phyloP scores from a whole-genome alignment of 331 rosid species.

The Acacia pycnantha region DNA sequence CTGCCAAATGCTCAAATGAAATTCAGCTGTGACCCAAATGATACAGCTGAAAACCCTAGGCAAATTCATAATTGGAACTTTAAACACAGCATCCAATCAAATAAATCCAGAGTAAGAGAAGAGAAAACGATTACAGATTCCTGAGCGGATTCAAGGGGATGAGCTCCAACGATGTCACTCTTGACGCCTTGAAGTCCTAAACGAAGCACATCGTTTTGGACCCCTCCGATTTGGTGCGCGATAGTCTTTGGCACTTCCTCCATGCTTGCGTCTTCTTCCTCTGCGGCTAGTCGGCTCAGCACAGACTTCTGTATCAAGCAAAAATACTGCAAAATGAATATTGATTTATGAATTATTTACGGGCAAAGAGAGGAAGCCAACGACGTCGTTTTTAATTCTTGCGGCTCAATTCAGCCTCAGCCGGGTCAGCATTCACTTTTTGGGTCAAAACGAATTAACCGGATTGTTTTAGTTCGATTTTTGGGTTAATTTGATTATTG shows the following conservation, averaged over 20 bases:
- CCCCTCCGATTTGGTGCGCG: slow-evolving; percentile 87
- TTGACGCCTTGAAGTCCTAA: slow-evolving; percentile 75
- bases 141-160: slow-evolving; percentile 65
- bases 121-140: slow-evolving; percentile 53
- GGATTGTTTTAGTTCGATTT: no score
- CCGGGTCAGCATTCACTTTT: neutral
- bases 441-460: no score
- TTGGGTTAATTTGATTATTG: no score
- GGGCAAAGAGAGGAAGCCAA: neutral
- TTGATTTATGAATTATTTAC: neutral
- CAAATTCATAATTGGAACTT: neutral
- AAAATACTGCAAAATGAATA: neutral
- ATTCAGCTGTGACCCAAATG: neutral
- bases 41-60: neutral
- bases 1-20: neutral
- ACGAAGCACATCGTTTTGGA: slow-evolving; percentile 73
- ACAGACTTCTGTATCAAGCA: slow-evolving; percentile 22
- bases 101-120: neutral
- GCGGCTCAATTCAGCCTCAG: neutral
- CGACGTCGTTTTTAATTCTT: neutral
- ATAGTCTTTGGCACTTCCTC: slow-evolving; percentile 63
- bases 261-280: slow-evolving; percentile 8
- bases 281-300: neutral
- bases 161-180: slow-evolving; percentile 68
- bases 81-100: neutral